phyloP scores from a whole-genome alignment of 2,329 filamentous ascomycete genomes.

The Colletotrichum viniferum region DNA sequence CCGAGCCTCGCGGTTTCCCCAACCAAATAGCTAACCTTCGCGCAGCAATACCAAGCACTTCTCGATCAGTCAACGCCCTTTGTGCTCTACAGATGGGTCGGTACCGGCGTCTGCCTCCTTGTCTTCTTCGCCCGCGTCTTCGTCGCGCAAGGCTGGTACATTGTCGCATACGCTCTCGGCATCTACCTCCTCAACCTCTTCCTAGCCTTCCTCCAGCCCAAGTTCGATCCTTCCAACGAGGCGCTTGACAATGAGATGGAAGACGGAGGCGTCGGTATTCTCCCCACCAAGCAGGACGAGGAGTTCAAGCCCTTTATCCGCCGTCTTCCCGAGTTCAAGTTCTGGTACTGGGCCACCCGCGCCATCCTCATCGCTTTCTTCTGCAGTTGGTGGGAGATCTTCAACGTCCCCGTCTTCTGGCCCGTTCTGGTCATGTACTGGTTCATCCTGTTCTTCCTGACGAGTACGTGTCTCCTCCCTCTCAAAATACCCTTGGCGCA shows the following conservation, averaged over 20 bases:
- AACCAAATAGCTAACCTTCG: conserved; percentile 21
- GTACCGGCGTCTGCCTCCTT: conserved; percentile 76
- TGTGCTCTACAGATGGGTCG: conserved; percentile 87
- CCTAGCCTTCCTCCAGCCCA: conserved; percentile 96
- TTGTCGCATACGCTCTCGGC: conserved; percentile 95
- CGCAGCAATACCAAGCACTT: conserved; percentile 88
- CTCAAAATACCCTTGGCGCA: not conserved
- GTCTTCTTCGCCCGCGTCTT: conserved; percentile 91
- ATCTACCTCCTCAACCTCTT: conserved; percentile 99
- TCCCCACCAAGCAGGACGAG: conserved; percentile 95
- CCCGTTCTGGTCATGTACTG: conserved; percentile 98
- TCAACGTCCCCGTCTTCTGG: conserved; percentile 99
- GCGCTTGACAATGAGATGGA: conserved; percentile 93
- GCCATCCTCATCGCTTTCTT: conserved; percentile 82
- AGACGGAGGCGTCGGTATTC: conserved; percentile 79
- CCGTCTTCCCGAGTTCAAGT: conserved; percentile 97
- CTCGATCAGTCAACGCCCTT: conserved; percentile 93
- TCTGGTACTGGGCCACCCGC: conserved; percentile 95
- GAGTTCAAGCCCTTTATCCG: conserved; percentile 98
- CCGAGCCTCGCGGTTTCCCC: not conserved
- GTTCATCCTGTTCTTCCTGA: conserved; percentile 94
- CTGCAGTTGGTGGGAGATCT: conserved; percentile 92
- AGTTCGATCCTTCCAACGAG: conserved; percentile 97
- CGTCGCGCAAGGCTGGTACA: conserved; percentile 96
- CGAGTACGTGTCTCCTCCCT: conserved; percentile 68